Base-by-base conservation (phyloP, 176 grass and related monocot species). In the Luzula sylvatica region DNA sequence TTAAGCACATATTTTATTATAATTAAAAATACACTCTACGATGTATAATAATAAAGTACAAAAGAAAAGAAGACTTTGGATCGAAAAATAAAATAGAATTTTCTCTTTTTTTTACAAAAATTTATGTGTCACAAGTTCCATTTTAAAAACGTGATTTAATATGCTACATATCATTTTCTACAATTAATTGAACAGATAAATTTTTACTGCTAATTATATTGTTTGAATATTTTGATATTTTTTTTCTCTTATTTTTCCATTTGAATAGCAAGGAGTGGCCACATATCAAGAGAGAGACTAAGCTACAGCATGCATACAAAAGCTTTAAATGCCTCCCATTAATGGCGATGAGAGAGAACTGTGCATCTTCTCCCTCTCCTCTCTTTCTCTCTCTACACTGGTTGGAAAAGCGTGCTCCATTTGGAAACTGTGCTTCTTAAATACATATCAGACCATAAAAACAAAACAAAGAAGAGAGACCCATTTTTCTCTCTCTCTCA, bases 251-350 rank as follows among this genome's bases (percentile, higher is more conserved):
- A 35, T 35, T 12, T 5, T 44, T 61, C 7, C 9, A 46, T n/a
- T 61, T 45, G 9, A 44, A 17, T 25, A 61, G 3, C 39, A 61
- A 59, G 20, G 26, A 40, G 38, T 40, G n/a, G 13, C 23, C 13
- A 22, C 24, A 44, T 23, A 53, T 41, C 63, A 65, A 65, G 49
- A 55, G 69, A 55, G 69, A 47, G 52, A 84, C 45, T 19, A 69
- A 69, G 68, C 73, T 72, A 67, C 43, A 75, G 71, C 44, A 77
- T 70, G 68, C 51, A 61, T 82, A 87, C 77, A 82, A 82, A 77
- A 46, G 72, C 65, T 71, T 65, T 87, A 25, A 82, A 81, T 87
- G 77, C 64, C 3, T n/a, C n/a, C 26, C 52, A 81, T 87, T 73
- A 87, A 87, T 81, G 72, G 40, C 38, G 47, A 67, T 76, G 75